Conservation (phyloP, 192 early-diverging fungal genomes). For the Dimargaris verticillata region DNA sequence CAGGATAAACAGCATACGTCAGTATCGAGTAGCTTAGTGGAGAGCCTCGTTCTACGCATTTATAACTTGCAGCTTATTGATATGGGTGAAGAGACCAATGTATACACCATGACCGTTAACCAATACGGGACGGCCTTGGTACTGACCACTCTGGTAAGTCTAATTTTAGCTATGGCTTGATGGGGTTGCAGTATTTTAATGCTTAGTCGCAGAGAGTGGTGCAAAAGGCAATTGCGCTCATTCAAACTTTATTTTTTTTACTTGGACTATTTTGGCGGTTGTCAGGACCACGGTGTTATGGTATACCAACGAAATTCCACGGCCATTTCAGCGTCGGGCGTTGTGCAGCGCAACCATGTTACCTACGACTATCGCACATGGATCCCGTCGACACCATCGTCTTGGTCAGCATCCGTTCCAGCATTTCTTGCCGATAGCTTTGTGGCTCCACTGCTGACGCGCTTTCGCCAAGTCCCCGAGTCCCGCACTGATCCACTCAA, state of each 20-base stretch:
- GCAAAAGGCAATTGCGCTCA: no score
- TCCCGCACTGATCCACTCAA: neutral
- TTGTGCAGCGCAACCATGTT: neutral
- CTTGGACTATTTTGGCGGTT: no score
- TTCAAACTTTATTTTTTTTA: no score
- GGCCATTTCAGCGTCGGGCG: neutral
- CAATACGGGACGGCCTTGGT: constrained; percentile 2
- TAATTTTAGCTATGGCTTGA: no score
- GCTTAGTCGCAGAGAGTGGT: no score
- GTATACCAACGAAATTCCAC: constrained; percentile 1
- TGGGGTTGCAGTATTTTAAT: no score
- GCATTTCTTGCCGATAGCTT: no score
- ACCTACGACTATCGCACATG: neutral
- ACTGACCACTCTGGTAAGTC: neutral
- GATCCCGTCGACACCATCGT: neutral
- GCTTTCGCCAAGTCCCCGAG: neutral
- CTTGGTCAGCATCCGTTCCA: no score
- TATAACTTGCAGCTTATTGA: neutral
- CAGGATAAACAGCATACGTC: neutral
- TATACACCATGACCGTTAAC: neutral
- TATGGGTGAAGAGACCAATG: neutral
- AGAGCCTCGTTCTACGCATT: neutral
- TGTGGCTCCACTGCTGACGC: neutral
- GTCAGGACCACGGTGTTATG: neutral
- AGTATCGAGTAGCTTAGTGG: neutral